These are phyloP conservation scores for Tetracladium setigerum DNA, from an alignment of 495 filamentous ascomycete species.

Conservation along the genomic window DNA sequence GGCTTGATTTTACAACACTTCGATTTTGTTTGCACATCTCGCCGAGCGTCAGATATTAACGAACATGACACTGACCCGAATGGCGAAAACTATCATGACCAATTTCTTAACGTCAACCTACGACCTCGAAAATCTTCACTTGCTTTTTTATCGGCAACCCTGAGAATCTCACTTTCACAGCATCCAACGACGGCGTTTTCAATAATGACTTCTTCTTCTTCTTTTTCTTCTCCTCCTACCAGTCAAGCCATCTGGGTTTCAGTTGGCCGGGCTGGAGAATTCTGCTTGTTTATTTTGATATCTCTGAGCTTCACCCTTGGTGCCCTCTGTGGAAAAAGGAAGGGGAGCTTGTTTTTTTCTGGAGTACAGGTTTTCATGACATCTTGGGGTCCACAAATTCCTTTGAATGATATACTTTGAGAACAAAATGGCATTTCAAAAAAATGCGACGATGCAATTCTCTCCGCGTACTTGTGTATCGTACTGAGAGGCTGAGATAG, in stretches of 20 bases:
- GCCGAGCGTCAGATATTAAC: slow-evolving; percentile 6
- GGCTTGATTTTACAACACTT: slow-evolving; percentile 17
- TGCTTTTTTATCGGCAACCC: slow-evolving; percentile 4
- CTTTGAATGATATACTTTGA: no score
- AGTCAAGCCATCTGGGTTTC: slow-evolving; percentile 4
- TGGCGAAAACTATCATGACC: slow-evolving; percentile 1
- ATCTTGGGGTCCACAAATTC: no score
- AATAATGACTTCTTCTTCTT: no score
- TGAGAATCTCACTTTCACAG: slow-evolving; percentile 2
- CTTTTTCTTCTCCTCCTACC: neutral
- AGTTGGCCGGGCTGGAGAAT: slow-evolving; percentile 10
- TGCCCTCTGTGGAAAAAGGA: no score
- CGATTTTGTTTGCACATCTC: slow-evolving; percentile 4
- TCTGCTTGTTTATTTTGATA: slow-evolving; percentile 17
- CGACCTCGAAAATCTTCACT: neutral
- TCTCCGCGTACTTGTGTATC: no score
- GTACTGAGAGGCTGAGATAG: no score
- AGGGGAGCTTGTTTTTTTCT: slow-evolving; percentile 13
- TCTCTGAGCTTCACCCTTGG: slow-evolving; percentile 1
- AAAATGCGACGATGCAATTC: no score
- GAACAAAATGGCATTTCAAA: no score
- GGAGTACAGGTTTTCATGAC: slow-evolving; percentile 19
- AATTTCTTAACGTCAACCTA: slow-evolving; percentile 2
- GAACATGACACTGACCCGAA: neutral
- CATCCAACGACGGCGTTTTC: slow-evolving; percentile 15